These are phyloP conservation scores for Eucalyptus albens DNA, from an alignment of 345 rosid species.

Conservation along the genomic window DNA sequence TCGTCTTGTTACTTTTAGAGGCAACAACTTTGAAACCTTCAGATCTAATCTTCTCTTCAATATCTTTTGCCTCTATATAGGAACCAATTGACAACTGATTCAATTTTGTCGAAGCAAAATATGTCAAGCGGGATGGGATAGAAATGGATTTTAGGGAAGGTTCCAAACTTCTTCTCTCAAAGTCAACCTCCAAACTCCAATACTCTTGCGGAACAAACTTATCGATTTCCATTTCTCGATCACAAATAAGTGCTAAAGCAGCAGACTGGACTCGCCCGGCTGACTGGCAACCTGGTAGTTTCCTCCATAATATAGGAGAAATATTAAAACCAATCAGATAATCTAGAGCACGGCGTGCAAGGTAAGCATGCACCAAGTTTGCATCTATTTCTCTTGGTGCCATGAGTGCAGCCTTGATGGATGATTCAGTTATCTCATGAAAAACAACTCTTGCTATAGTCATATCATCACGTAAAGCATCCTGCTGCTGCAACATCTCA, in stretches of 20 bases:
- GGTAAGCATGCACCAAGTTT: conserved; percentile 86
- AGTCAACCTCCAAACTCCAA: conserved; percentile 60
- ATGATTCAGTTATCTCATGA: conserved; percentile 92
- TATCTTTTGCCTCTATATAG: conserved; percentile 31
- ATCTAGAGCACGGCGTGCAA: conserved; percentile 96
- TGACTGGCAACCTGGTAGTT: conserved; percentile 94
- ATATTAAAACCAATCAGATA: conserved; percentile 92
- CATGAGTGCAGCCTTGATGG: conserved; percentile 68
- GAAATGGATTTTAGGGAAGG: conserved; percentile 6
- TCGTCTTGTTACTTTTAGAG: conserved; percentile 35
- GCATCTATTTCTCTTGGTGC: conserved; percentile 78
- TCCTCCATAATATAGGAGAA: conserved; percentile 94
- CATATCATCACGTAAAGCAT: conserved; percentile 64
- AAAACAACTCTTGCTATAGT: conserved; percentile 86
- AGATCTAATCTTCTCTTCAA: conserved; percentile 43
- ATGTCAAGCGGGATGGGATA: conserved; percentile 58
- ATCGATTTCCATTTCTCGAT: conserved; percentile 88
- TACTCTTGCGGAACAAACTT: conserved; percentile 77
- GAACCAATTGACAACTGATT: conserved; percentile 70
- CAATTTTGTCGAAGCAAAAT: conserved; percentile 53
- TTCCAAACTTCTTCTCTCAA: conserved; percentile 17
- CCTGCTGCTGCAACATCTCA: conserved; percentile 96
- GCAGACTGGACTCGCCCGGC: conserved; percentile 99
- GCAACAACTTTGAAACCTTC: conserved; percentile 42
- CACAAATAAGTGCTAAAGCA: conserved; percentile 85